Evolutionary conservation across 768 basidiomycete genomes (phyloP), one percentile per base, ranked within the genome.

Genomic region (Leccinum obscurum): DNA sequence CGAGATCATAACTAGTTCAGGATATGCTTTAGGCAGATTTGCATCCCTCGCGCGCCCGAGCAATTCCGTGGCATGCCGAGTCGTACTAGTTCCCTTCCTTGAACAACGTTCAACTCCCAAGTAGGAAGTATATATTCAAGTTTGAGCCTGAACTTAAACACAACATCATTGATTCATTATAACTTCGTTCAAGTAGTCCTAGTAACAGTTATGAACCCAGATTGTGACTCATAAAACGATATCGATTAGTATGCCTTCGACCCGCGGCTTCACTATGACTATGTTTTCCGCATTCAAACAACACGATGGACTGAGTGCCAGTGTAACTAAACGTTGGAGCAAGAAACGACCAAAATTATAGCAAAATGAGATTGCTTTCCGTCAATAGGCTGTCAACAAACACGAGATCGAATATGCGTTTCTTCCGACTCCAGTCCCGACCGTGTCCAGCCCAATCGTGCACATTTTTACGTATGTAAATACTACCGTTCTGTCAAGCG

Each of bases 351-450:
- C 0, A 22, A 0, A 6, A 30, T 13, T 3, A 22, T n/a, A 60
- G 34, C n/a, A 66, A 41, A 6, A 66, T 56, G 54, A 63, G 35
- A 2, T 24, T 41, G 11, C 20, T 56, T n/a, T 66, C 28, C 4
- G 6, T 11, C 6, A 48, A 4, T 8, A 26, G 26, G n/a, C 30
- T 14, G 1, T 58, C 24, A 2, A 3, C 26, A 39, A 66, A 66
- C 4, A 52, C 53, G 20, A 63, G 61, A 28, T 28, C 28, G 28
- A 28, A 28, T 28, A 28, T 28, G 7, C 28, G 28, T 28, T 28
- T 28, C 7, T 28, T 28, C 28, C 28, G 28, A 28, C 28, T 28
- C 28, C 6, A 28, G 28, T 28, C 28, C 6, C 28, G 28, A 28
- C 1, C 28, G 28, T 28, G 28, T 28, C 28, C 28, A 28, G 28